Evolutionary conservation across 2,329 filamentous ascomycete genomes (phyloP), one percentile per base, ranked within the genome.

Genomic region (Aspergillus ruber): DNA sequence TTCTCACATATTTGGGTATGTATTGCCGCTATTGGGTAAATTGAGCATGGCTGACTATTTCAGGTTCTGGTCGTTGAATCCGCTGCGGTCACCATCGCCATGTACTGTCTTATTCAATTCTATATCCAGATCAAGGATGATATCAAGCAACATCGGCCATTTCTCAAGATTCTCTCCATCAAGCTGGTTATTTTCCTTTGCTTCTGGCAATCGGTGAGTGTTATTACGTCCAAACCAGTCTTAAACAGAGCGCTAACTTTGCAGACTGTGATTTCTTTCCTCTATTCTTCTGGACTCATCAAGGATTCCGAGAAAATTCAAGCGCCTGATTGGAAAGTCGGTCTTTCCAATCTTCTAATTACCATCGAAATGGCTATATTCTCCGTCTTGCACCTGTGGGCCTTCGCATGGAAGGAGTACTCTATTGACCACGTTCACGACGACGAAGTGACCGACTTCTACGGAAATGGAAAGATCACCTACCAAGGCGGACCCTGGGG

Each of bases 171-270:
- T 21, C 63, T 89, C 17, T 86, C 88, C 60, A 93, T 95, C 70
- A 95, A 95, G 69, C 77, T 94, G 23, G 88, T 94, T 61, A 89
- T 95, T 60, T 95, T 95, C 74, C 78, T 95, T 56, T 90, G 85
- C 32, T 94, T 94, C 68, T 95, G 89, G 89, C 89, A 95, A 62
- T 75, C 73, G 27, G 74, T 77, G 58, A 55, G 70, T 56, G 42
- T 23, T 23, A 10, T 13, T 27, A 13, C 18, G 23, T 29, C 32
- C 12, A 21, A 42, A 5, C 15, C 15, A 10, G 18, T 41, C 25
- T 44, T 32, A 35, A 7, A 6, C 2, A 27, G 33, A 33, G 13
- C n/a, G 23, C 45, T 50, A 48, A 57, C 44, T 44, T 15, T 40
- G 12, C 48, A 75, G 67, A 76, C 78, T 58, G 56, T 82, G 44